Conservation (phyloP, 495 filamentous ascomycete species). For the Clavariopsis aquatica region DNA sequence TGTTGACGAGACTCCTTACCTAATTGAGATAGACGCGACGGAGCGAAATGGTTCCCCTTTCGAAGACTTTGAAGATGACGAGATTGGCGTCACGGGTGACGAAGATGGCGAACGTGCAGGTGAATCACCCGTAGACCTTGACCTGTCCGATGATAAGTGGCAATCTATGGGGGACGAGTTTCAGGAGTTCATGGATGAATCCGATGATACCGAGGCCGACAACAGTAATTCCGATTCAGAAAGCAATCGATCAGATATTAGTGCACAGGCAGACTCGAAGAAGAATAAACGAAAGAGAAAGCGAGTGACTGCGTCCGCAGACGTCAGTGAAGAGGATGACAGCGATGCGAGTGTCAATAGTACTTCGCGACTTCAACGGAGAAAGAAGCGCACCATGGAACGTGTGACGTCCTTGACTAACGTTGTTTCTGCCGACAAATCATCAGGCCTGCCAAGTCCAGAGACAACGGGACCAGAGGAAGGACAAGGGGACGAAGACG, state of each 20-base stretch:
- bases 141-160: slow-evolving; percentile 58
- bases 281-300: slow-evolving; percentile 44
- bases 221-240: slow-evolving; percentile 43
- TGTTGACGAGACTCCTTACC: slow-evolving; percentile 72
- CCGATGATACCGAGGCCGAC: slow-evolving; percentile 49
- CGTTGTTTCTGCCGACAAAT: slow-evolving; percentile 39
- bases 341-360: slow-evolving; percentile 56
- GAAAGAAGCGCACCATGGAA: slow-evolving; percentile 46
- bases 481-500: slow-evolving; percentile 45
- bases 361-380: slow-evolving; percentile 50
- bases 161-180: slow-evolving; percentile 69
- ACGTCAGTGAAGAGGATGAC: slow-evolving; percentile 48
- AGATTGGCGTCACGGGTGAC: slow-evolving; percentile 22
- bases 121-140: slow-evolving; percentile 42
- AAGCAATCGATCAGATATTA: slow-evolving; percentile 31
- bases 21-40: slow-evolving; percentile 47
- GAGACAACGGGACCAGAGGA: slow-evolving; percentile 56
- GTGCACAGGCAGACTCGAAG: slow-evolving; percentile 15
- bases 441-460: slow-evolving; percentile 48
- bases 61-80: slow-evolving; percentile 37
- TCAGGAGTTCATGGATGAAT: slow-evolving; percentile 64
- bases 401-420: slow-evolving; percentile 49
- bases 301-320: slow-evolving; percentile 40
- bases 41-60: slow-evolving; percentile 31
- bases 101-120: slow-evolving; percentile 24